Base-by-base conservation (phyloP, 805 yeast genomes). In the Starmerella sp. region DNA sequence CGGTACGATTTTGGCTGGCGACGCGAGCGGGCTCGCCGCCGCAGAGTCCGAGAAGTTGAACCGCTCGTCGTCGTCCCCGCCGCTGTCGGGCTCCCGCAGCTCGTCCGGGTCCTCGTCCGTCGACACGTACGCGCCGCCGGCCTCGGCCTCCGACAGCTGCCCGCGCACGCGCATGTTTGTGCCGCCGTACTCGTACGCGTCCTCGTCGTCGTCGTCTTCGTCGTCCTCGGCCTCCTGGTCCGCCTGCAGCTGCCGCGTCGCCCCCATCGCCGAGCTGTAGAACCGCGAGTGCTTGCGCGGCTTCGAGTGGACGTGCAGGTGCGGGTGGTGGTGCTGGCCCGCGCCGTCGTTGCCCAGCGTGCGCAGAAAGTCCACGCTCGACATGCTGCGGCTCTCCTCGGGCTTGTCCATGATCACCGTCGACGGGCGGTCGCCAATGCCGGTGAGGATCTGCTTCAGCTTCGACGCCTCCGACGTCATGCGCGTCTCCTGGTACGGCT, bases 361-460 rank as follows among this genome's bases (percentile, higher is more conserved):
- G 41, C 69, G 65, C 52, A 70, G 54, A 49, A 70, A 70, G 59
- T 70, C 73, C 43, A 70, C 67, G 52, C 68, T 67, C 34, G 71
- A 66, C 58, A 67, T 65, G 45, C 66, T 63, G 50, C 65, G 64
- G 34, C 45, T 59, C 13, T 55, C 58, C 17, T 39, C 46, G 38
- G 66, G 61, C 29, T 53, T 51, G 48, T 63, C 61, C 51, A 70
- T 54, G 1, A 69, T 64, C 4, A 69, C 67, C 17, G 69, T 69
- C n/a, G 64, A 64, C 35, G 63, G 55, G 15, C 63, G 63, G 51
- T 66, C 68, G 4, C 67, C 59, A 11, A 70, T 53, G 3, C 72
- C 72, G 10, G 70, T 69, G 22, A 70, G 64, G 43, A 70, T 67
- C 37, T 57, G 57, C 56, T 69, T 63, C 51, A 69, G 63, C 58